Conservation (phyloP, 306 rosid species). For the Cicer chorassanicum region DNA sequence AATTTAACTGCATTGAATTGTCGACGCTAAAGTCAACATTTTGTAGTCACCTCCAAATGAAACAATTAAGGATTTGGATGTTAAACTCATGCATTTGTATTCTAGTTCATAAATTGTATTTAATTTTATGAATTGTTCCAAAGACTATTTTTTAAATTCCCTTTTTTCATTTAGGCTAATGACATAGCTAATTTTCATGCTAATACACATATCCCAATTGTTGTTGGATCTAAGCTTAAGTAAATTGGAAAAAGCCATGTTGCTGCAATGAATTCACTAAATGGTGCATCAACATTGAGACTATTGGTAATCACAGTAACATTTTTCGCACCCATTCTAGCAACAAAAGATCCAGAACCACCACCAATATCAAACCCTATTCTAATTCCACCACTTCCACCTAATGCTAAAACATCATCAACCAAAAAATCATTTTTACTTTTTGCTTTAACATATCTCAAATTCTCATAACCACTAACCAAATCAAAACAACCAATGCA, state of each 20-base stretch:
- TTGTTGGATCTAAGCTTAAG: constrained; percentile 82
- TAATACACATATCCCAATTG: constrained; percentile 87
- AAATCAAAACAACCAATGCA: constrained; percentile 80
- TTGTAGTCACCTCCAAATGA: constrained; percentile 15
- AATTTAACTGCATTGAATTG: too few relatives aligned
- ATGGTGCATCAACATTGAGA: constrained; percentile 82
- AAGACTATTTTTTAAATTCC: constrained; percentile 13
- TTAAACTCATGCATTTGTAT: constrained; percentile 4
- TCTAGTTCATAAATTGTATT: too few relatives aligned
- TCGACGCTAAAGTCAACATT: too few relatives aligned
- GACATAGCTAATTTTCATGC: constrained; percentile 74
- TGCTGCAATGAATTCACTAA: constrained; percentile 85
- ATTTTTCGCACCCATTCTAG: constrained; percentile 90
- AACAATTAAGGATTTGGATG: constrained; percentile 21
- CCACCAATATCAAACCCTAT: constrained; percentile 87
- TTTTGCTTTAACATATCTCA: constrained; percentile 63
- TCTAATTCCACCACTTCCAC: constrained; percentile 73
- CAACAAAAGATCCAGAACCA: constrained; percentile 88
- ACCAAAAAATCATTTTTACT: constrained; percentile 76
- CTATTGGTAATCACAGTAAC: constrained; percentile 73
- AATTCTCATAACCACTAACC: constrained; percentile 62
- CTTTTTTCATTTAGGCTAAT: constrained; percentile 58
- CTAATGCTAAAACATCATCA: constrained; percentile 78
- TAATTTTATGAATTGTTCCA: constrained; percentile 11
- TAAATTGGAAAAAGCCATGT: constrained; percentile 85